These are phyloP conservation scores for Salpingoeca rosetta DNA, from an alignment of 78 protist species.

Conservation along the genomic window DNA sequence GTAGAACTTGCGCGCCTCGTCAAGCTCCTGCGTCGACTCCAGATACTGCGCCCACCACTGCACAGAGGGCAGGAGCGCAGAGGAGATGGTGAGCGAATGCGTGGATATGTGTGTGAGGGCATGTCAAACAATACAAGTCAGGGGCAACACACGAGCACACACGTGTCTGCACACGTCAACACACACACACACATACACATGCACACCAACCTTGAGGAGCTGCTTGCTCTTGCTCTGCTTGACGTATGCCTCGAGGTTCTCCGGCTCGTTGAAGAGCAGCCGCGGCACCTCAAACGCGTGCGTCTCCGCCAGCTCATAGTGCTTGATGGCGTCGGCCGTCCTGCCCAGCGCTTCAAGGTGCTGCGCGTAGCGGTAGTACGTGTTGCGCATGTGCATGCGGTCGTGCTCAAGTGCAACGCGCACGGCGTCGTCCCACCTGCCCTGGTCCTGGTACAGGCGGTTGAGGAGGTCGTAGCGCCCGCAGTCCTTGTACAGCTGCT, in stretches of 20 bases:
- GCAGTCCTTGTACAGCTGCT: conserved; percentile 29
- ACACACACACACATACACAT: not conserved
- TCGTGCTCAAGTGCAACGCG: conserved; percentile 41
- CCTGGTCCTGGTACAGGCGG: conserved; percentile 29
- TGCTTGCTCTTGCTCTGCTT: not conserved
- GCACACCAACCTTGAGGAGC: not conserved
- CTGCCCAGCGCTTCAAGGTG: conserved; percentile 38
- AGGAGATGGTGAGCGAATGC: no score
- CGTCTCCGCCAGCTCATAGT: conserved; percentile 28
- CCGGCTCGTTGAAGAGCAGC: conserved; percentile 16
- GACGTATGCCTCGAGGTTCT: conserved; percentile 18
- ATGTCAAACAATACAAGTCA: no score
- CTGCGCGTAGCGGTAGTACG: conserved; percentile 23
- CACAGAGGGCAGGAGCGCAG: no score
- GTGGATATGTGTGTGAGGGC: no score
- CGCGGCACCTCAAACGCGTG: conserved; percentile 51
- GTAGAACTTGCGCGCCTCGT: conserved; percentile 40
- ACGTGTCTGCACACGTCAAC: not conserved
- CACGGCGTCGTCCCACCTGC: conserved; percentile 43
- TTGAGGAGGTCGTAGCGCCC: conserved; percentile 54
- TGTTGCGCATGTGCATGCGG: conserved; percentile 42
- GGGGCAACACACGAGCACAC: conserved; percentile 4
- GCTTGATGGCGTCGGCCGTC: conserved; percentile 4
- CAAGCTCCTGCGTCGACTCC: conserved; percentile 22
- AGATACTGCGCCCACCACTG: conserved; percentile 58